phyloP scores from a whole-genome alignment of 2,329 filamentous ascomycete genomes.

The Fusarium bulbicola region DNA sequence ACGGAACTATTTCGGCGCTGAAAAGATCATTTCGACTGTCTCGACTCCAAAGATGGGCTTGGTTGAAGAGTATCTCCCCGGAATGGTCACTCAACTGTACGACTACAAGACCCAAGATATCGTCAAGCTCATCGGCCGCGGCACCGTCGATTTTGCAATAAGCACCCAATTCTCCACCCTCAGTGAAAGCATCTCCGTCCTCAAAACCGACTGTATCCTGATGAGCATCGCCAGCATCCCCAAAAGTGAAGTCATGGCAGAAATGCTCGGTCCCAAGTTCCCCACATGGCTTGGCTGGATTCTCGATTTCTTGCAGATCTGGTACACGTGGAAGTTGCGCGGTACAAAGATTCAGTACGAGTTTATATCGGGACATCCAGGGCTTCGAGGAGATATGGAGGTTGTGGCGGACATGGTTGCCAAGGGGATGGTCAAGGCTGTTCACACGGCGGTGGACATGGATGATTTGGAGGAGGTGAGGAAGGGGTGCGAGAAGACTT shows the following conservation, averaged over 20 bases:
- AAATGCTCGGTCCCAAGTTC: constrained; percentile 46
- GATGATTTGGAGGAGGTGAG: constrained; percentile 55
- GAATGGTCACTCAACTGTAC: constrained; percentile 59
- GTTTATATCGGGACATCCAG: constrained; percentile 56
- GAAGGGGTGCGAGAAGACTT: constrained; percentile 51
- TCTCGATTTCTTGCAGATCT: constrained; percentile 49
- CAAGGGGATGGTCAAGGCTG: constrained; percentile 52
- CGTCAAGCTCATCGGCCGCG: constrained; percentile 47
- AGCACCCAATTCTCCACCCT: constrained; percentile 57
- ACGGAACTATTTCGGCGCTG: constrained; percentile 59
- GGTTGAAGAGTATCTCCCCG: constrained; percentile 53
- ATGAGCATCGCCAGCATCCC: constrained; percentile 54
- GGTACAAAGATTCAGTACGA: constrained; percentile 57
- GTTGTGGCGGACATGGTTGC: constrained; percentile 52
- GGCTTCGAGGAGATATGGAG: constrained; percentile 54
- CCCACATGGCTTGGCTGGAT: constrained; percentile 52
- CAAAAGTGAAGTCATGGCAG: constrained; percentile 39
- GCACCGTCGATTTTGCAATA: constrained; percentile 59
- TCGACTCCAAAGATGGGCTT: constrained; percentile 61
- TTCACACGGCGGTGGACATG: constrained; percentile 54
- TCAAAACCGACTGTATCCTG: constrained; percentile 51
- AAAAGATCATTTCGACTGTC: constrained; percentile 59
- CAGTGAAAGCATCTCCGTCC: constrained; percentile 50
- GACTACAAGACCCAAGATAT: constrained; percentile 59
- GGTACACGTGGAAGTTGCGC: constrained; percentile 53